Evolutionary conservation across 768 basidiomycete genomes (phyloP).

Genomic region (Serendipita sp.): DNA sequence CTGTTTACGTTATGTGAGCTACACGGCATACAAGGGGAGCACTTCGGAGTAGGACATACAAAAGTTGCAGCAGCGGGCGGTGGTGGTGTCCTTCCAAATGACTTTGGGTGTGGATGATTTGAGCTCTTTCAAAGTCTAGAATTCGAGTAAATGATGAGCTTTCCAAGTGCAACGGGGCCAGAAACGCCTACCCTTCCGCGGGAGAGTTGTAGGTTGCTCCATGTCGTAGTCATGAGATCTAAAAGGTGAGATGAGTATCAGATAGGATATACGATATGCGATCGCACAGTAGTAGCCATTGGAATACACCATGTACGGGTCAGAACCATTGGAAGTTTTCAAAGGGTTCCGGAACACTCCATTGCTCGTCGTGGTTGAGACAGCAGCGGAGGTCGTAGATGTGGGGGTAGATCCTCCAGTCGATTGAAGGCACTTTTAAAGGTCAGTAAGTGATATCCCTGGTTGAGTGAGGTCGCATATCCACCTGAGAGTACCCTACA

Average conservation of each 20-base stretch:
- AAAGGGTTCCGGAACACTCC: slow-evolving; percentile 3
- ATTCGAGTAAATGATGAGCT: background rate
- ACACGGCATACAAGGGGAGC: background rate
- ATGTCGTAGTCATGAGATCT: slow-evolving; percentile 6
- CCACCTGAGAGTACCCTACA: too few species aligned
- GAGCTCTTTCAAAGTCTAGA: background rate
- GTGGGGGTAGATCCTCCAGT: too few species aligned
- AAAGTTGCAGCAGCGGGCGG: slow-evolving; percentile 8
- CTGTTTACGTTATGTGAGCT: background rate
- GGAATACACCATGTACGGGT: slow-evolving; percentile 9
- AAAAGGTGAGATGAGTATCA: too few species aligned
- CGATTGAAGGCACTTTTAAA: too few species aligned
- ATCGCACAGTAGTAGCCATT: slow-evolving; percentile 5
- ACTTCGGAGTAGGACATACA: background rate
- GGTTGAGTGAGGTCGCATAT: too few species aligned
- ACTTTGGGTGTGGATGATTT: slow-evolving; percentile 8
- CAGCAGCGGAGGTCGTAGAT: too few species aligned
- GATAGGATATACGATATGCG: background rate
- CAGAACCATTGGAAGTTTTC: slow-evolving; percentile 8
- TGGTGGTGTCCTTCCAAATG: slow-evolving; percentile 7
- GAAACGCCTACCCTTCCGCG: background rate
- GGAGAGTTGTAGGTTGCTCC: slow-evolving; percentile 3
- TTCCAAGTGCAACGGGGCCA: too few species aligned
- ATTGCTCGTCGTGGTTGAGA: too few species aligned
- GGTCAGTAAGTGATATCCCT: too few species aligned